phyloP scores from a whole-genome alignment of 2,329 filamentous ascomycete species.

The Hortaea sp. region DNA sequence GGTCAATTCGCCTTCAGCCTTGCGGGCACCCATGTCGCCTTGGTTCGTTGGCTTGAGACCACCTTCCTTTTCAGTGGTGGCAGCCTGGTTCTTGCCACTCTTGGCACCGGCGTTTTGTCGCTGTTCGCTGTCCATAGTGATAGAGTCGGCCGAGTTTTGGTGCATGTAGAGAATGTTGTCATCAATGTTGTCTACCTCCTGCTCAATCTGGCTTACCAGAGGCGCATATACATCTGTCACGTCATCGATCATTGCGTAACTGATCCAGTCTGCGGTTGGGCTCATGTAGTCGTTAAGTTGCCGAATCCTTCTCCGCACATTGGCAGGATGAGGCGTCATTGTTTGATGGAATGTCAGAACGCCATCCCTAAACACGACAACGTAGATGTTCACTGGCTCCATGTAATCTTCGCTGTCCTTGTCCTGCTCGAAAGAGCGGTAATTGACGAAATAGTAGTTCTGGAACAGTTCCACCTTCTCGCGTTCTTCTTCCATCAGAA shows the following conservation, averaged over 20 bases:
- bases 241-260: conserved; percentile 94
- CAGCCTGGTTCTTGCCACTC: conserved; percentile 30
- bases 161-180: conserved; percentile 81
- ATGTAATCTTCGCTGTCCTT: conserved; percentile 79
- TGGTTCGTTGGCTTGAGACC: conserved; percentile 16
- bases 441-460: conserved; percentile 98
- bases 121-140: conserved; percentile 12
- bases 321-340: conserved; percentile 91
- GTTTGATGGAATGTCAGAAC: conserved; percentile 95
- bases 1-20: conserved; percentile 28
- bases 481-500: conserved; percentile 91
- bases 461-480: conserved; percentile 97
- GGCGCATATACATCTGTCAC: conserved; percentile 95
- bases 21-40: conserved; percentile 18
- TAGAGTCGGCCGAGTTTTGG: conserved; percentile 36
- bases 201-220: conserved; percentile 83
- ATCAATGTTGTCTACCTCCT: conserved; percentile 95
- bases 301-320: conserved; percentile 84
- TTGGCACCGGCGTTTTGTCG: conserved; percentile 4
- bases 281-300: conserved; percentile 91
- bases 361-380: conserved; percentile 91
- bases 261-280: conserved; percentile 93
- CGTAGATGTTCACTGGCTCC: conserved; percentile 94
- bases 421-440: conserved; percentile 95
- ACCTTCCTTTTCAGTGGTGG: conserved; percentile 17